These are phyloP conservation scores for Keqinozyma sinolaborantium DNA, from an alignment of 1,139 yeast genomes.

Conservation along the genomic window DNA sequence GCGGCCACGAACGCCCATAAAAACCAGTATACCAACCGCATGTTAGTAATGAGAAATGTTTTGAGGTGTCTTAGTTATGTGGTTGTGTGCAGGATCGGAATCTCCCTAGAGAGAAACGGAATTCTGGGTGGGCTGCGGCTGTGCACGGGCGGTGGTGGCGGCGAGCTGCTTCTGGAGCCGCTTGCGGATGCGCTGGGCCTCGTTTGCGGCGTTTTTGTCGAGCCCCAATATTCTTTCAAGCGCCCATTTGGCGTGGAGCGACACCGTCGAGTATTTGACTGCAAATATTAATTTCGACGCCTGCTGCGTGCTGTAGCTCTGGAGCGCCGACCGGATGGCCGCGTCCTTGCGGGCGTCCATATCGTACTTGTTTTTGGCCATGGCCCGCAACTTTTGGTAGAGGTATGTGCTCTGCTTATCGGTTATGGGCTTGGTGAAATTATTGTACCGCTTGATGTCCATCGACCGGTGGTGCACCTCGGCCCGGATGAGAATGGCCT, in stretches of 20 bases:
- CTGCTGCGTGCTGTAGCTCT: slow-evolving; percentile 22
- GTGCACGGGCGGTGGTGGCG: too few relatives aligned
- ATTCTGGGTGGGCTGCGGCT: too few relatives aligned
- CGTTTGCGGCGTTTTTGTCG: slow-evolving; percentile 11
- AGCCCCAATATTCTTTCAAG: slow-evolving; percentile 25
- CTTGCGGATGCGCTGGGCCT: not conserved
- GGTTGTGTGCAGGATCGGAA: too few relatives aligned
- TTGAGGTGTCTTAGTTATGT: slow-evolving; percentile 1
- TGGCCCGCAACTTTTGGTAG: slow-evolving; percentile 10
- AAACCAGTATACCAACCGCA: too few relatives aligned
- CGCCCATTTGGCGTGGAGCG: slow-evolving; percentile 29
- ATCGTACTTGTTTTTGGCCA: slow-evolving; percentile 15
- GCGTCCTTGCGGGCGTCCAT: slow-evolving; percentile 11
- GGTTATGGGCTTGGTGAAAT: slow-evolving; percentile 5
- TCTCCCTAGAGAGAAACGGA: too few relatives aligned
- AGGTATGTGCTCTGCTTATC: slow-evolving; percentile 17
- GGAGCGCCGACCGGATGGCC: slow-evolving; percentile 17
- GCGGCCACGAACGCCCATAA: too few relatives aligned
- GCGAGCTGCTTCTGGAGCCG: not conserved
- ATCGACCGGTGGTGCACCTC: slow-evolving; percentile 6
- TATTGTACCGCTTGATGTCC: slow-evolving; percentile 1
- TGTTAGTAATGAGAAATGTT: too few relatives aligned
- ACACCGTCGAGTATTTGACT: slow-evolving; percentile 19
- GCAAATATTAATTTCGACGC: slow-evolving; percentile 50
- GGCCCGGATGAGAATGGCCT: slow-evolving; percentile 18